Evolutionary conservation across 139 green algal species (phyloP).

Genomic region (Monoraphidium neglectum): DNA sequence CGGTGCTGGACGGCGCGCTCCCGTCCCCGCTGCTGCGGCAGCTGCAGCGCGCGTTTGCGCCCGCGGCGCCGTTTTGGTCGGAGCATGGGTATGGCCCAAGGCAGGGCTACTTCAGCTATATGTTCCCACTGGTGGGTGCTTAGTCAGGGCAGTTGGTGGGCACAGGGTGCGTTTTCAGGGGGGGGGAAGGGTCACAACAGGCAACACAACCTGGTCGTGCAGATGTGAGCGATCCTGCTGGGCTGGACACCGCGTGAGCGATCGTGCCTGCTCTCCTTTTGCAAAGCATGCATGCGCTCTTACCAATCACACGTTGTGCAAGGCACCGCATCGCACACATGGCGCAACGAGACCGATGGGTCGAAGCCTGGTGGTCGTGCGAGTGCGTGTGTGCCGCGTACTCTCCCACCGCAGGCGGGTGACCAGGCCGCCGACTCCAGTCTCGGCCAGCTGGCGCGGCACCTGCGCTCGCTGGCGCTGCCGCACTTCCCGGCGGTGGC

Average conservation of each 20-base stretch:
- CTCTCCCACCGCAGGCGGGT: too few species aligned
- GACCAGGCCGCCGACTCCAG: background rate
- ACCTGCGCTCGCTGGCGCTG: slow-evolving; percentile 20
- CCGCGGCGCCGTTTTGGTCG: slow-evolving; percentile 31
- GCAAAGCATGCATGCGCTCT: too few species aligned
- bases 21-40: slow-evolving; percentile 23
- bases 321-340: too few species aligned
- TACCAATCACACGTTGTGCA: too few species aligned
- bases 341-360: too few species aligned
- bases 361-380: too few species aligned
- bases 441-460: slow-evolving; percentile 30
- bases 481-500: slow-evolving; percentile 33
- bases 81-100: slow-evolving; percentile 38
- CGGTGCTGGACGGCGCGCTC: slow-evolving; percentile 34
- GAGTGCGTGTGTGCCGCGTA: too few species aligned
- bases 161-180: too few species aligned
- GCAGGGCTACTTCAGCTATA: slow-evolving; percentile 53
- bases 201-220: too few species aligned
- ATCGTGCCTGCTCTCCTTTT: too few species aligned
- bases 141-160: background rate
- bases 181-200: background rate
- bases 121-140: slow-evolving; percentile 34
- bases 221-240: too few species aligned
- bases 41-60: slow-evolving; percentile 34
- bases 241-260: too few species aligned